A percentile compares a stretch with the other conserved stretches of the same genome.
These are phyloP conservation scores for Vitis hybrid DNA, from an alignment of 177 flowering plant genomes.

Conservation along the genomic window DNA sequence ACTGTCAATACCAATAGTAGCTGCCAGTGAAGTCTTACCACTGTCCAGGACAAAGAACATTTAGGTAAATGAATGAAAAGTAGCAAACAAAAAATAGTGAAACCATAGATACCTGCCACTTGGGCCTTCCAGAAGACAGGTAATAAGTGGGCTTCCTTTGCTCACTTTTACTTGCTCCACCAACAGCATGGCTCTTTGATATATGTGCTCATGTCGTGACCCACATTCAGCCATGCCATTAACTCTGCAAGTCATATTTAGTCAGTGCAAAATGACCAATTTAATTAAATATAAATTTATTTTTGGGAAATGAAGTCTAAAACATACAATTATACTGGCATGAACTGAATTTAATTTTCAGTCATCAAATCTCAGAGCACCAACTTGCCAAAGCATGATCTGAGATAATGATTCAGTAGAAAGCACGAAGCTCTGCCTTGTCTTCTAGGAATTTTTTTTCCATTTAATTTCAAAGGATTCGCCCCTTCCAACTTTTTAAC, in stretches of 20 bases:
- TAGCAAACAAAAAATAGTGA: background rate
- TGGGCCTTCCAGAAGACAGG: conserved; percentile 92
- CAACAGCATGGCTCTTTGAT: conserved; percentile 79
- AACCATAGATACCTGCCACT: conserved; percentile 69
- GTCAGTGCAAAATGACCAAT: no score
- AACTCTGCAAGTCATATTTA: conserved; percentile 40
- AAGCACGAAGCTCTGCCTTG: no score
- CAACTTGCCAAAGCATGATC: no score
- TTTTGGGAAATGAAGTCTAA: no score
- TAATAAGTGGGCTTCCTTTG: conserved; percentile 86
- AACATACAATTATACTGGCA: no score
- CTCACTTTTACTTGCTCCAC: conserved; percentile 97
- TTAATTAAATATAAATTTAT: no score
- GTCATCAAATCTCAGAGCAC: no score
- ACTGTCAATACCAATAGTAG: conserved; percentile 93
- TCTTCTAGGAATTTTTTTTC: no score
- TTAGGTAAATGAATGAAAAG: conserved; percentile 8
- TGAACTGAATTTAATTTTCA: no score
- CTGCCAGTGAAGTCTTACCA: conserved; percentile 94
- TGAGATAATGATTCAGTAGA: no score
- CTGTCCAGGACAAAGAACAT: conserved; percentile 43
- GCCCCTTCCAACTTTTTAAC: no score
- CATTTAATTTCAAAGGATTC: no score
- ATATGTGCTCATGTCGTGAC: conserved; percentile 68
- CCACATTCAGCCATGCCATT: conserved; percentile 95